Conservation (phyloP, 352 stramenopile genomes). For the Phytopythium mirpurense region DNA sequence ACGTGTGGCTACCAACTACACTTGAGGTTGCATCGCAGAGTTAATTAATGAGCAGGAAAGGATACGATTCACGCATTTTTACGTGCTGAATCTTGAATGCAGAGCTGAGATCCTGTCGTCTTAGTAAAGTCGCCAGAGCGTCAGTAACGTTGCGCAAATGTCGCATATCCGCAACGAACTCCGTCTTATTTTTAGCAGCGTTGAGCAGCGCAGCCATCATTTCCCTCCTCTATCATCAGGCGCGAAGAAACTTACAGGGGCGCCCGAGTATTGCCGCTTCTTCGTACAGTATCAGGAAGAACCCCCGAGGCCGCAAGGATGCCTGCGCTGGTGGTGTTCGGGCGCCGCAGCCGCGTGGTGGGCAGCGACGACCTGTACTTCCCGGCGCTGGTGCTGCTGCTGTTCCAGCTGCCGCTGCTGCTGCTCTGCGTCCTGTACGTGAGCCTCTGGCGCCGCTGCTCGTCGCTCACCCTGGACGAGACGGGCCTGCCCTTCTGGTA, state of each 20-base stretch:
- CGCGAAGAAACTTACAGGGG: too few relatives aligned
- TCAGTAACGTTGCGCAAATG: neutral
- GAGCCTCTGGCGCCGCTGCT: constrained; percentile 56
- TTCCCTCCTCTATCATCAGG: neutral
- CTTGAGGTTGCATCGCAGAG: too few relatives aligned
- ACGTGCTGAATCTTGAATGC: too few relatives aligned
- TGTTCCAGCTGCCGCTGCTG: constrained; percentile 72
- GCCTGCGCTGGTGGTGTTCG: constrained; percentile 83
- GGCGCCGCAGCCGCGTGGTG: constrained; percentile 73
- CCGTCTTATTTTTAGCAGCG: neutral
- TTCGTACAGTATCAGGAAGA: too few relatives aligned
- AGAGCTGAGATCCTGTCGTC: too few relatives aligned
- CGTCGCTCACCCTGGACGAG: constrained; percentile 50
- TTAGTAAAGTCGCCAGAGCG: neutral
- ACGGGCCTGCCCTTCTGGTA: constrained; percentile 78
- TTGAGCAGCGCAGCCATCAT: neutral
- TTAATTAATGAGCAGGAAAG: too few relatives aligned
- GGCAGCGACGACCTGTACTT: constrained; percentile 85
- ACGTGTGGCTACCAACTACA: too few relatives aligned
- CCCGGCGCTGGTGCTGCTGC: constrained; percentile 66
- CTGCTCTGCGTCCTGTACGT: constrained; percentile 61
- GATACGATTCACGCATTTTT: too few relatives aligned
- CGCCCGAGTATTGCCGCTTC: too few relatives aligned
- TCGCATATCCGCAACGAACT: neutral
- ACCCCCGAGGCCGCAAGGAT: constrained; percentile 22